These are phyloP conservation scores for Suhomyces sp. DNA, from an alignment of 805 yeast genomes.

Conservation along the genomic window DNA sequence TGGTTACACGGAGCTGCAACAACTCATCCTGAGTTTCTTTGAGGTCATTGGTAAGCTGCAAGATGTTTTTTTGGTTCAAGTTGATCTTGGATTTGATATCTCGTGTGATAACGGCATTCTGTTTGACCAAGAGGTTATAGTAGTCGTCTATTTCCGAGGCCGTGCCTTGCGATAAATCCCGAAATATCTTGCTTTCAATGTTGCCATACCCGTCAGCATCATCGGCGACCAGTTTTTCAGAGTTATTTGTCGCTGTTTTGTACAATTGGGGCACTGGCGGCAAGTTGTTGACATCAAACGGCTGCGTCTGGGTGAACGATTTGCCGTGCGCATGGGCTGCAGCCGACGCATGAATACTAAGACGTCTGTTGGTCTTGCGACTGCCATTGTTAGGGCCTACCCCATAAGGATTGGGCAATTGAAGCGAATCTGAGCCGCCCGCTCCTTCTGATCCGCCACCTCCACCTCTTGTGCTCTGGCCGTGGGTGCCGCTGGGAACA, in stretches of 20 bases:
- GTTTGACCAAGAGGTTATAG: constrained; percentile 49
- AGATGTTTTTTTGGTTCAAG: constrained; percentile 60
- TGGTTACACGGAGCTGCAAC: constrained; percentile 55
- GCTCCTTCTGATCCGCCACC: neutral
- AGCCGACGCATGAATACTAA: constrained; percentile 41
- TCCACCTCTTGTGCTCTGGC: neutral
- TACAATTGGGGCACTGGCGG: constrained; percentile 32
- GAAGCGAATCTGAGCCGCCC: constrained; percentile 1
- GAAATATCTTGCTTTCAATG: constrained; percentile 17
- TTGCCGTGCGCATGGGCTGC: constrained; percentile 29
- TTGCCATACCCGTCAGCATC: constrained; percentile 6
- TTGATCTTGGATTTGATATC: constrained; percentile 60
- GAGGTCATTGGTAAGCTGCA: constrained; percentile 59
- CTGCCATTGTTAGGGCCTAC: constrained; percentile 1
- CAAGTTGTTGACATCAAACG: constrained; percentile 22
- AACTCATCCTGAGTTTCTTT: constrained; percentile 63
- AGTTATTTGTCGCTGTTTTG: constrained; percentile 5
- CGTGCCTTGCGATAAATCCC: constrained; percentile 57
- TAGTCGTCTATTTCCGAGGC: constrained; percentile 73
- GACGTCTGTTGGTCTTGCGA: constrained; percentile 25
- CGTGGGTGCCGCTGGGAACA: neutral
- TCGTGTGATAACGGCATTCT: constrained; percentile 48
- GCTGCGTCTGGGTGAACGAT: constrained; percentile 18
- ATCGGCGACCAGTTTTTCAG: constrained; percentile 5
- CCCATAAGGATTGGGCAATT: constrained; percentile 17